Evolutionary conservation across 805 yeast genomes (phyloP), one percentile per base, ranked within the genome.

Genomic region (Kodamaea laetipori): DNA sequence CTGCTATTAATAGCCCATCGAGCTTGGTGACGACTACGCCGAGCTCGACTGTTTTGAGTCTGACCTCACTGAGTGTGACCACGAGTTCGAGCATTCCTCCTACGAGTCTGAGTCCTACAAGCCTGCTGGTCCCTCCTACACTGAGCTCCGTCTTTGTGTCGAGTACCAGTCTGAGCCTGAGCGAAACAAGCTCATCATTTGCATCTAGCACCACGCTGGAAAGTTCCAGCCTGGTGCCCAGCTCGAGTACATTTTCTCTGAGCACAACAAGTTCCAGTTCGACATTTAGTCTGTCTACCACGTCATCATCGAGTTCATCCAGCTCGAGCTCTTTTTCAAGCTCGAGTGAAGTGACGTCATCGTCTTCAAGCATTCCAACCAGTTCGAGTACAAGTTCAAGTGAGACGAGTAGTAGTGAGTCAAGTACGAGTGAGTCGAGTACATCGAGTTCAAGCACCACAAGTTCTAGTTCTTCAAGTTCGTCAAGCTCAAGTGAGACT

Each of bases 161-260:
- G n/a, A n/a, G n/a, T n/a, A n/a, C n/a, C n/a, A n/a, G n/a, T n/a
- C n/a, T 21, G 24, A 21, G 24, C 8, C 24, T 21, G 24, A 21
- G 8, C 8, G 24, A 21, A 8, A 21, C 24, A 8, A 21, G 24
- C 8, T 21, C 8, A n/a, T n/a, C n/a, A n/a, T n/a, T n/a, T n/a
- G n/a, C n/a, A n/a, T n/a, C n/a, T n/a, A n/a, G n/a, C n/a, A n/a
- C n/a, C n/a, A n/a, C n/a, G n/a, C n/a, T n/a, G n/a, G n/a, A n/a
- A n/a, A n/a, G n/a, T n/a, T n/a, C n/a, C n/a, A n/a, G n/a, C 4
- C 10, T 16, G 12, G 37, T 8, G 3, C 4, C 31, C 15, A 11
- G 26, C 12, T 18, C 25, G 25, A 33, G 15, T 27, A 27, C 13
- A 10, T 27, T 37, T 13, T 25, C 38, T 9, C 39, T 41, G 18